Evolutionary conservation across 2,329 filamentous ascomycete species (phyloP), one percentile per base, ranked within the genome.

Genomic region (Ceratocystis ficicola): DNA sequence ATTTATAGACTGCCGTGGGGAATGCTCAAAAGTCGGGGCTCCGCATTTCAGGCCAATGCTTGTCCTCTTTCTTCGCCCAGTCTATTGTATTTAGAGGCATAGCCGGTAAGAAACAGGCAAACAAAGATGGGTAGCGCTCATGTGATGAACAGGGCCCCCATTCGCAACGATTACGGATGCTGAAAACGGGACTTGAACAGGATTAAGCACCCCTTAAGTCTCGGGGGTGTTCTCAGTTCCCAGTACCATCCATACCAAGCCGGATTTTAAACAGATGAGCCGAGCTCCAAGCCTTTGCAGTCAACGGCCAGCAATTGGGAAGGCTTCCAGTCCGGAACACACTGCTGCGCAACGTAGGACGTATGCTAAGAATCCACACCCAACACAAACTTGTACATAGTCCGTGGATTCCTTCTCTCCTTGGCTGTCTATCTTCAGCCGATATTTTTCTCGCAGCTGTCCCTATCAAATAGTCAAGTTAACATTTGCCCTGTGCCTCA

Each of bases 71-170:
- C 48, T 52, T 52, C 20, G 1, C 6, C 7, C 15, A 22, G 8
- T 28, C 48, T 15, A 10, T 28, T 25, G 15, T 8, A 20, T n/a
- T 12, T 50, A 22, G 46, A 20, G 46, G 46, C 7, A 10, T n/a
- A 50, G n/a, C 20, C 46, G 22, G 52, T 25, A 30, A 57, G 52
- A 57, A 57, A 12, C 22, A 30, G 30, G 15, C 1, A 30, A 57
- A 57, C 25, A 57, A 32, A 57, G 5, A 22, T 3, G 12, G 15
- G 22, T 15, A 50, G 12, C 17, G 25, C 28, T n/a, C 52, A 59
- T 59, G 52, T 59, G 25, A 59, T n/a, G 52, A 22, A 59, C 52
- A 59, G n/a, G 52, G 52, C 25, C 52, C 25, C 28, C 17, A 30
- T 57, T 32, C 22, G 10, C 28, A 15, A 28, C 52, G 20, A 30